Percentiles rank a stretch among this genome's conserved stretches.
phyloP scores from a whole-genome alignment of 345 rosid species.

The Sisymbrium irio region DNA sequence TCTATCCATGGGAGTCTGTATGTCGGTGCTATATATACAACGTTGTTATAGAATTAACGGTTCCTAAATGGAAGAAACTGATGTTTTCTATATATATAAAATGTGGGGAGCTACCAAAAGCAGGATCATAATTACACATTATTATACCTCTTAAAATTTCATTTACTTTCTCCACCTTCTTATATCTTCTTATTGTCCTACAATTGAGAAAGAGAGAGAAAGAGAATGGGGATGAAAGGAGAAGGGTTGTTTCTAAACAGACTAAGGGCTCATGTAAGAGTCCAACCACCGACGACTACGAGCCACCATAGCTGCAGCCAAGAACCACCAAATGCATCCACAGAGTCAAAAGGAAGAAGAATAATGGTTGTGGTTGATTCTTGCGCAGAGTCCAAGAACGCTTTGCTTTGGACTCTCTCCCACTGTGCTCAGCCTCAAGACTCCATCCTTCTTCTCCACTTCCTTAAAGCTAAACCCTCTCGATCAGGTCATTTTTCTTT shows the following conservation, averaged over 20 bases:
- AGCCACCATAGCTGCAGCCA: constrained; percentile 29
- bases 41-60: background rate
- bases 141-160: constrained; percentile 16
- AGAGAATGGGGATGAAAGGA: constrained; percentile 52
- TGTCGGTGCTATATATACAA: constrained; percentile 17
- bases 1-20: background rate
- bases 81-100: background rate
- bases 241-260: constrained; percentile 77
- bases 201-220: constrained; percentile 32
- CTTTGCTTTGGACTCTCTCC: constrained; percentile 87
- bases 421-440: constrained; percentile 81
- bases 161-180: constrained; percentile 26
- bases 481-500: constrained; percentile 10
- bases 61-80: background rate
- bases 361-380: constrained; percentile 86
- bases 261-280: constrained; percentile 70
- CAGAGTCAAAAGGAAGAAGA: constrained; percentile 50
- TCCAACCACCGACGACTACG: constrained; percentile 62
- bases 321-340: constrained; percentile 12
- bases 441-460: constrained; percentile 63
- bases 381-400: constrained; percentile 70
- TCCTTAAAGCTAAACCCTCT: constrained; percentile 42
- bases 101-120: constrained; percentile 26
- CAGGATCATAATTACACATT: constrained; percentile 20
- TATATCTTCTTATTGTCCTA: constrained; percentile 17